phyloP scores from a whole-genome alignment of 1,284 basidiomycete species.

The Rhodotorula sp. region DNA sequence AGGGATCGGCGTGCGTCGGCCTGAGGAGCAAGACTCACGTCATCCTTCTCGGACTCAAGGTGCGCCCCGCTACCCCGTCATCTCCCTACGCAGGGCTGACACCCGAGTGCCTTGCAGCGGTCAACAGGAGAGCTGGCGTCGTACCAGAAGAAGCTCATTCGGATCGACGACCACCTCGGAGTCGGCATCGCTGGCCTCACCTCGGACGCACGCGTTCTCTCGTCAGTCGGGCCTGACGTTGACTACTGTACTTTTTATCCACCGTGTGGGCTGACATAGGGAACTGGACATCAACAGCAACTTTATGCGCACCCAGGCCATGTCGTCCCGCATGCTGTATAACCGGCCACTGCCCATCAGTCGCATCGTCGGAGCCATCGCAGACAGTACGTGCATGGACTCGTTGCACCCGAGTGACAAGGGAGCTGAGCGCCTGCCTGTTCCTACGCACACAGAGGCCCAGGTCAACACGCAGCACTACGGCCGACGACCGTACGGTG shows the following conservation, averaged over 20 bases:
- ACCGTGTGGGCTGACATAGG: no score
- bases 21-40: slow-evolving; percentile 93
- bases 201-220: slow-evolving; percentile 93
- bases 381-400: slow-evolving; percentile 66
- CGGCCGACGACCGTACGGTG: slow-evolving; percentile 94
- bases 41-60: slow-evolving; percentile 89
- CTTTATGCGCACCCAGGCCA: slow-evolving; percentile 99
- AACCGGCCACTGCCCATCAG: slow-evolving; percentile 92
- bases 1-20: slow-evolving; percentile 96
- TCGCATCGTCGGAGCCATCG: slow-evolving; percentile 86
- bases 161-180: slow-evolving; percentile 98
- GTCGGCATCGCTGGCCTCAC: slow-evolving; percentile 98
- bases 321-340: slow-evolving; percentile 91
- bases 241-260: no score
- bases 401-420: not conserved
- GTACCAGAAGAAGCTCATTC: slow-evolving; percentile 99
- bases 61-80: slow-evolving; percentile 44
- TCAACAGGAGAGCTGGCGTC: slow-evolving; percentile 98
- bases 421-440: not conserved
- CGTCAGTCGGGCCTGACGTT: slow-evolving; percentile 56
- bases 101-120: slow-evolving; percentile 58
- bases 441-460: slow-evolving; percentile 64
- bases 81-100: not conserved
- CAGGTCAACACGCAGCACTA: slow-evolving; percentile 99
- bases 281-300: slow-evolving; percentile 60